Base-by-base conservation (phyloP, 257 asterid genomes). In the Penstemon davidsonii region DNA sequence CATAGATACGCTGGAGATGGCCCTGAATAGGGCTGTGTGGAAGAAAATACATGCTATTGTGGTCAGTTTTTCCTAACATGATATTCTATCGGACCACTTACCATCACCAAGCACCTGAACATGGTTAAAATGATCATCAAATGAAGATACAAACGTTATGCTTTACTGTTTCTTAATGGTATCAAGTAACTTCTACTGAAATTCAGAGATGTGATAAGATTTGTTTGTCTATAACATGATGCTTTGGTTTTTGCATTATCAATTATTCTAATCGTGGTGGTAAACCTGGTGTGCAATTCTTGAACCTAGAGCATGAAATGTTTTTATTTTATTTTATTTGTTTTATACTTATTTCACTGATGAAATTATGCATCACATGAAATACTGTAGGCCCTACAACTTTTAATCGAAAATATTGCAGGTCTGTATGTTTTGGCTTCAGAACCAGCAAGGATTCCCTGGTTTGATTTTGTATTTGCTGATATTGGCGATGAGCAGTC, bases 401-500 rank as follows among this genome's bases (percentile, higher is more conserved):
- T 49, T 69, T 55, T 62, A 15, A 37, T 51, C 55, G 55, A 37
- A 72, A 69, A 49, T 58, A 55, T 76, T 85, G 75, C 90, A 94
- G 99, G 99, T 78, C 81, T 94, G 8, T 94, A 84, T 78, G 91
- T 91, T 42, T 80, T 94, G 83, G 85, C 96, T 79, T 91, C 97
- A 71, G 99, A 88, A 80, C 84, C 96, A 54, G 95, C 87, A 78
- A 88, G 82, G 74, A 79, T 94, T 57, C 99, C 99, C 74, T 94
- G 99, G 99, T 91, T 91, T 80, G 97, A 94, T 82, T 83, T 66
- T 88, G 88, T 94, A 73, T 90, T 87, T 69, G 99, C 97, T 68
- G 99, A 94, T 81, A 94, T 94, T 68, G 99, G 99, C 55, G 99
- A 94, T 68, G 99, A 94, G 63, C 99, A 94, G 69, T 94, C 97